phyloP scores from a whole-genome alignment of 1,284 basidiomycete genomes.

The Hortiboletus rubellus region DNA sequence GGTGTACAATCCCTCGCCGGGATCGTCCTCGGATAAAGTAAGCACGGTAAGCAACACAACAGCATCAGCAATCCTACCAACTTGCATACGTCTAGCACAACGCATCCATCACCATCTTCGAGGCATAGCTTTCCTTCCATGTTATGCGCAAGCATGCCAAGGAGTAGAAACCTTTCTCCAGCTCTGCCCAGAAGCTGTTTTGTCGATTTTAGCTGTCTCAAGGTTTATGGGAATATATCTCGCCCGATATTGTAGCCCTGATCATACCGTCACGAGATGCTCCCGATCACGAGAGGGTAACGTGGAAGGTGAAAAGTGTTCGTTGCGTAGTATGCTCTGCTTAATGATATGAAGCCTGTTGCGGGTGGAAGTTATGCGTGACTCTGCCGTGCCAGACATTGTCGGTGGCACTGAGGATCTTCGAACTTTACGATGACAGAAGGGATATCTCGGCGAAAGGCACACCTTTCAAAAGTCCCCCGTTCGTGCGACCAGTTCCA shows the following conservation, averaged over 20 bases:
- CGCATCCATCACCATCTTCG: conserved; percentile 92
- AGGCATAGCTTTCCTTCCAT: conserved; percentile 90
- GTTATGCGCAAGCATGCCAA: conserved; percentile 90
- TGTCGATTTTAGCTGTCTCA: conserved; percentile 82
- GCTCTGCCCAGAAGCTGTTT: conserved; percentile 94
- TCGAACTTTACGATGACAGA: conserved; percentile 12
- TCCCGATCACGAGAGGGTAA: conserved; percentile 83
- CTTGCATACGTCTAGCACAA: conserved; percentile 87
- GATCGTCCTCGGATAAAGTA: conserved; percentile 63
- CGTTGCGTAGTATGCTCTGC: conserved; percentile 88
- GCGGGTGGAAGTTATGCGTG: conserved; percentile 72
- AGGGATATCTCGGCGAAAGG: conserved; percentile 2
- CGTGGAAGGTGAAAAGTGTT: conserved; percentile 95
- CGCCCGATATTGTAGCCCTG: conserved; percentile 12
- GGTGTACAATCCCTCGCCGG: conserved; percentile 95
- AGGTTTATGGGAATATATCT: conserved; percentile 12
- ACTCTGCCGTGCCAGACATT: conserved; percentile 77
- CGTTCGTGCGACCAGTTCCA: conserved; percentile 88
- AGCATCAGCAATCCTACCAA: conserved; percentile 56
- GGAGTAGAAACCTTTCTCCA: conserved; percentile 87
- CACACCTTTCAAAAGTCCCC: conserved; percentile 81
- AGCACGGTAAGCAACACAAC: neutral
- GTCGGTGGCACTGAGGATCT: conserved; percentile 53
- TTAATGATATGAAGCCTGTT: conserved; percentile 86
- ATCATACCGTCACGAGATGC: conserved; percentile 77